Conservation (phyloP, 2,329 filamentous ascomycete genomes). For the Colletotrichum truncatum region DNA sequence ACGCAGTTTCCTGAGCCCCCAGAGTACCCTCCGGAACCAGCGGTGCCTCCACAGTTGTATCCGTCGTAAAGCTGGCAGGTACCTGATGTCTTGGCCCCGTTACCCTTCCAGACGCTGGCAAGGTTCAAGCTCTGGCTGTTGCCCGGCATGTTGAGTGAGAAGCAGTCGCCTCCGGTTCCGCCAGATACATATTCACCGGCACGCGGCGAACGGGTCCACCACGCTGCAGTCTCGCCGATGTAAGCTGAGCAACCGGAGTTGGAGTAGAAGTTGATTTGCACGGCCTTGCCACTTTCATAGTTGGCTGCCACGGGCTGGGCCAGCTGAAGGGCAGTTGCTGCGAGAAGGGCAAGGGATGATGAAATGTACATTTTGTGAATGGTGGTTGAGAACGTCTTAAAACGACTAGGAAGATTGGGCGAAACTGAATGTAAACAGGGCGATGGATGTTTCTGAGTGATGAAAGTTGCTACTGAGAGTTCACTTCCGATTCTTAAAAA, state of each 20-base stretch:
- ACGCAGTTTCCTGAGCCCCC: not conserved
- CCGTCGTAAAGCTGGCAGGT: slow-evolving; percentile 3
- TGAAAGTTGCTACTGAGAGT: too few species aligned
- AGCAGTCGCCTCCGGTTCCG: not conserved
- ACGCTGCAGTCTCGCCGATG: slow-evolving; percentile 6
- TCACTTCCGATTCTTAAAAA: too few species aligned
- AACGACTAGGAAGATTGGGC: too few species aligned
- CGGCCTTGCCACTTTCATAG: slow-evolving; percentile 6
- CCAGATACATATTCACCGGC: not conserved
- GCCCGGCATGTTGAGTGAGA: slow-evolving; percentile 4
- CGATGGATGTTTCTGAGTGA: too few species aligned
- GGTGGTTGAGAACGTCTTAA: too few species aligned
- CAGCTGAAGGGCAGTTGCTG: not conserved
- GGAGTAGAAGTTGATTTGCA: slow-evolving; percentile 12
- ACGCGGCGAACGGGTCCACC: not conserved
- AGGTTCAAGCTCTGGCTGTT: slow-evolving; percentile 6
- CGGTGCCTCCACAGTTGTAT: not conserved
- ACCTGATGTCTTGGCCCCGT: not conserved
- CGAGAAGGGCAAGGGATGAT: not conserved
- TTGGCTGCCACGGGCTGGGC: not conserved
- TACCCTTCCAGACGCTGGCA: slow-evolving; percentile 1
- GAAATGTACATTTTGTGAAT: not conserved
- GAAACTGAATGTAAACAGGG: too few species aligned
- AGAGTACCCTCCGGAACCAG: not conserved
- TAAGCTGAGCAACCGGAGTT: slow-evolving; percentile 14